Evolutionary conservation across 257 asterid species (phyloP), one percentile per base, ranked within the genome.

Genomic region (Ophiorrhiza pumila): DNA sequence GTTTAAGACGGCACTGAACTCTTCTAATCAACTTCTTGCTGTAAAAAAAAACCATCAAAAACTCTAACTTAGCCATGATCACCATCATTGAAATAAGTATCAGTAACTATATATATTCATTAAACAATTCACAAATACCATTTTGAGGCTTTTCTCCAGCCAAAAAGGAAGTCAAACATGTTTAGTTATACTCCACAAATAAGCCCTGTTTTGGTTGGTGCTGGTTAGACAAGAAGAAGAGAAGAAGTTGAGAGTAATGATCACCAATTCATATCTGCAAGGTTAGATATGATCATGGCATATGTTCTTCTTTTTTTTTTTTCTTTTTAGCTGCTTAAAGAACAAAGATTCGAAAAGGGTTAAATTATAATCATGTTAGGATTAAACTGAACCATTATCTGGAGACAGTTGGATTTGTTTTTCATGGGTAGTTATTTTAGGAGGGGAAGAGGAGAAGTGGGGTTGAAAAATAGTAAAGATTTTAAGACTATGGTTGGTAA

Each of bases 101-200:
- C 11, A 53, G 2, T 20, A 7, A 42, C 35, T 52, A 37, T 27
- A 58, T 0, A 58, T 3, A 25, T 4, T 10, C 14, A 9, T 27
- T 58, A 41, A 4, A 56, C 14, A 20, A 11, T 22, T 64, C 20
- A 49, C 37, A 29, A 20, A 0, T 68, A 92, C 98, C 97, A 92
- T 85, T 90, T 93, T 5, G 96, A 85, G 74, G 96, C 97, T 81
- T 89, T 90, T 84, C 91, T 84, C 97, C 98, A 93, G 14, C 98
- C 93, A 68, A 90, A 88, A 4, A 92, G 76, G 73, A 85, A 20
- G 64, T 80, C 87, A 75, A 92, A 80, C 92, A 90, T 84, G 79
- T 49, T 65, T 42, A 17, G 35, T 5, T 42, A 53, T 2, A 23
- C 20, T 37, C 50, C 18, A 29, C 39, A 52, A 50, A 43, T 12